These are phyloP conservation scores for Xylaria sp. DNA, from an alignment of 2,329 filamentous ascomycete genomes.

Conservation along the genomic window DNA sequence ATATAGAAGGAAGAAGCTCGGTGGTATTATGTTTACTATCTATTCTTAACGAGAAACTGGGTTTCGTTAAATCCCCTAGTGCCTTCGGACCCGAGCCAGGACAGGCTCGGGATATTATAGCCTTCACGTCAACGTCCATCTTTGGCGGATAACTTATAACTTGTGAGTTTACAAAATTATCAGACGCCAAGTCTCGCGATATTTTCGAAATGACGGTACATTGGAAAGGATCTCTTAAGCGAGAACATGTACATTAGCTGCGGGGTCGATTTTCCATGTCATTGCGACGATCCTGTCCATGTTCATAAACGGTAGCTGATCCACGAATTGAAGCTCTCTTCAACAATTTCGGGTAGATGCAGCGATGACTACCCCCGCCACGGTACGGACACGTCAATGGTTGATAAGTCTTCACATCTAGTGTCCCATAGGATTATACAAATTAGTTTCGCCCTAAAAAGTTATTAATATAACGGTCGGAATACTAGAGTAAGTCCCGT, in stretches of 20 bases:
- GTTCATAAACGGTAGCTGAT: not conserved
- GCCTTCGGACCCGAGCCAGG: not conserved
- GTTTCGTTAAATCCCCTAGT: not conserved
- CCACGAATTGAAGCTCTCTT: not conserved
- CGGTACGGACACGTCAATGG: not conserved
- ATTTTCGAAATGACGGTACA: not conserved
- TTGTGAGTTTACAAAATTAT: not conserved
- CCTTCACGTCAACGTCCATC: conserved; percentile 4
- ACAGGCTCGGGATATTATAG: not conserved
- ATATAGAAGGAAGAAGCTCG: not conserved
- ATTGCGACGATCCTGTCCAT: not conserved
- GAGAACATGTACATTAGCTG: not conserved
- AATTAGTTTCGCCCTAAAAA: not conserved
- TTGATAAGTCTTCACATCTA: not conserved
- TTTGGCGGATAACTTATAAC: not conserved
- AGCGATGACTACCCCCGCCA: too few species aligned
- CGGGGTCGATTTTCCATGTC: not conserved
- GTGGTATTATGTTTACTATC: conserved; percentile 1
- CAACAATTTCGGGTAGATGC: not conserved
- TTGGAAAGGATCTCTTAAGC: not conserved
- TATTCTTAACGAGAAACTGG: conserved; percentile 12
- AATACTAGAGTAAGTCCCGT: not conserved
- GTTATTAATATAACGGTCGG: conserved; percentile 4
- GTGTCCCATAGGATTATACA: not conserved
- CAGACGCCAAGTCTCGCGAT: not conserved